Evolutionary conservation across 2,329 filamentous ascomycete genomes (phyloP).

Genomic region (Alternaria consortialis): DNA sequence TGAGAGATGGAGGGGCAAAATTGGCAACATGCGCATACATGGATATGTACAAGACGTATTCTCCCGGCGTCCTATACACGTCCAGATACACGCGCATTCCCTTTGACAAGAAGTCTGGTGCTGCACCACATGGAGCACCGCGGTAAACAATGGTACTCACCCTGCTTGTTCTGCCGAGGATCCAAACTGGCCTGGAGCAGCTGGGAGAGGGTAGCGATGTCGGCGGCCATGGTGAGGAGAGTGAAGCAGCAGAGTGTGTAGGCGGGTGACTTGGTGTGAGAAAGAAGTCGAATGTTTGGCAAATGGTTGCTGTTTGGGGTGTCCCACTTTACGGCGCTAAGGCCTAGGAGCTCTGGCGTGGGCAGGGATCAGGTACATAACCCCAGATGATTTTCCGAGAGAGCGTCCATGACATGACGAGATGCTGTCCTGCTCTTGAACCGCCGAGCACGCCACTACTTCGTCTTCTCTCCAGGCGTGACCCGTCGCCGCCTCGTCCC

Average conservation of each 20-base stretch:
- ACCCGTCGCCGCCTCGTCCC: constrained; percentile 1
- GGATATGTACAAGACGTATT: neutral
- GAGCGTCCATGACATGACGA: constrained; percentile 16
- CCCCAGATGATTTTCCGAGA: constrained; percentile 25
- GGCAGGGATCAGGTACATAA: constrained; percentile 14
- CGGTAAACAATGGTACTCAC: constrained; percentile 60
- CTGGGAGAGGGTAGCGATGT: constrained; percentile 74
- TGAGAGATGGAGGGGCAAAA: constrained; percentile 5
- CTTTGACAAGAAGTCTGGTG: neutral
- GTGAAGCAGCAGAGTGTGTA: constrained; percentile 4
- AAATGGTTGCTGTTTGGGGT: constrained; percentile 27
- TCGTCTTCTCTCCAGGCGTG: neutral
- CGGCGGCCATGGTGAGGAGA: constrained; percentile 63
- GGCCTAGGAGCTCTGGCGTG: constrained; percentile 17
- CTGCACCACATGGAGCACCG: constrained; percentile 12
- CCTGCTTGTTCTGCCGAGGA: constrained; percentile 86
- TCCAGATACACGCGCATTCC: neutral
- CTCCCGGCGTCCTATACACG: neutral
- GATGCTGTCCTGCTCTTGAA: constrained; percentile 4
- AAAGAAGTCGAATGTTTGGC: constrained; percentile 24
- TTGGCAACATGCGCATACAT: neutral
- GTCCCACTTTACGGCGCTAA: constrained; percentile 10
- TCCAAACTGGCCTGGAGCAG: constrained; percentile 92
- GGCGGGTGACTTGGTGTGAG: constrained; percentile 8
- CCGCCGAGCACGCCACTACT: constrained; percentile 15